Conservation (phyloP, 805 yeast genomes). For the Isabelozyma rhagii region DNA sequence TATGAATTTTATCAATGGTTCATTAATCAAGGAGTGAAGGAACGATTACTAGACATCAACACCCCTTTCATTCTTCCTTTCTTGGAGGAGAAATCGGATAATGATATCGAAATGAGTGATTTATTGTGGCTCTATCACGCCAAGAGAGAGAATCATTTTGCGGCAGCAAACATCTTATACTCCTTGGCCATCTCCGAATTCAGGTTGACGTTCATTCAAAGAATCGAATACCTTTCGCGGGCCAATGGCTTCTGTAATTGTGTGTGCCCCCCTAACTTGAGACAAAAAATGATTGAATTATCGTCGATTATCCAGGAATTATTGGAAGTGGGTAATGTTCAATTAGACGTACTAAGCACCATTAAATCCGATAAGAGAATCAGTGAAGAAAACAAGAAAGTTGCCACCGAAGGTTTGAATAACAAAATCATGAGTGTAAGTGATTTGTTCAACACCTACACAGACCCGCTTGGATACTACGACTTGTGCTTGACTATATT, state of each 20-base stretch:
- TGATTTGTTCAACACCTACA: slow-evolving; percentile 79
- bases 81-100: slow-evolving; percentile 61
- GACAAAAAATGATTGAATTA: slow-evolving; percentile 73
- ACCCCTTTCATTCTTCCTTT: slow-evolving; percentile 80
- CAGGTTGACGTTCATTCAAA: slow-evolving; percentile 59
- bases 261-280: slow-evolving; percentile 68
- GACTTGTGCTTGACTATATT: slow-evolving; percentile 76
- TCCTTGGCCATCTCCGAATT: slow-evolving; percentile 73
- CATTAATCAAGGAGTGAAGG: slow-evolving; percentile 71
- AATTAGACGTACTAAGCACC: slow-evolving; percentile 57
- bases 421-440: slow-evolving; percentile 66
- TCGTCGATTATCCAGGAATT: slow-evolving; percentile 71
- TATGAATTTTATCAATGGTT: slow-evolving; percentile 93
- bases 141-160: slow-evolving; percentile 69
- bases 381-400: slow-evolving; percentile 44
- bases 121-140: slow-evolving; percentile 88
- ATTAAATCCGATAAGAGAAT: slow-evolving; percentile 53
- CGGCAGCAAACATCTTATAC: slow-evolving; percentile 78
- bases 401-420: slow-evolving; percentile 54
- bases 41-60: slow-evolving; percentile 71
- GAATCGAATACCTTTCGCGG: slow-evolving; percentile 85
- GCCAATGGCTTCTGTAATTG: slow-evolving; percentile 93
- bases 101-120: slow-evolving; percentile 72
- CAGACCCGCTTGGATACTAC: slow-evolving; percentile 84
- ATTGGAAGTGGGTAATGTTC: slow-evolving; percentile 83